phyloP scores from a whole-genome alignment of 371 early-diverging fungal species.

The Mucor velutinosus region DNA sequence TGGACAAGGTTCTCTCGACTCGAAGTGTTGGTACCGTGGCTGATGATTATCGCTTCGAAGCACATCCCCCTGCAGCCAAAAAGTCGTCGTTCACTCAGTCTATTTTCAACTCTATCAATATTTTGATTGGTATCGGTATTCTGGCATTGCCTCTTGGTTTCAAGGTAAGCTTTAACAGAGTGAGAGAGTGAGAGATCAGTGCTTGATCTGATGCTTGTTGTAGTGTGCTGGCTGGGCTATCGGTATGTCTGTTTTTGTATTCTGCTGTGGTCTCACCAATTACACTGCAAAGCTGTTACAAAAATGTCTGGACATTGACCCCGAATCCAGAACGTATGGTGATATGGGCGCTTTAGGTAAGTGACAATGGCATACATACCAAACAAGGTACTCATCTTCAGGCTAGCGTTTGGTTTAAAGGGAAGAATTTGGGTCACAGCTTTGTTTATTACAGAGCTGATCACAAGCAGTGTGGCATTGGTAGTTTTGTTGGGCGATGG shows the following conservation, averaged over 20 bases:
- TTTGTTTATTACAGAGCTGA: slow-evolving; percentile 68
- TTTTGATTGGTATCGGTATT: slow-evolving; percentile 66
- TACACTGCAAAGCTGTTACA: slow-evolving; percentile 69
- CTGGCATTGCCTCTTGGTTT: slow-evolving; percentile 65
- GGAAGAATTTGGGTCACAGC: slow-evolving; percentile 52
- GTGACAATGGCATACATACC: too few relatives aligned
- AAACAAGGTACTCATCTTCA: too few relatives aligned
- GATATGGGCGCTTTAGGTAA: slow-evolving; percentile 60
- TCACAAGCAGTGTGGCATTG: slow-evolving; percentile 56
- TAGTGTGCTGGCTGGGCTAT: slow-evolving; percentile 65
- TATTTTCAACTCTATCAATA: slow-evolving; percentile 64
- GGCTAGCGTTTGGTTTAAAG: slow-evolving; percentile 57
- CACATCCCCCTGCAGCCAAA: slow-evolving; percentile 13
- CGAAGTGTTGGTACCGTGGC: slow-evolving; percentile 40
- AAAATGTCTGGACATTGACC: slow-evolving; percentile 58
- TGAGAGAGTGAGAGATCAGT: too few relatives aligned
- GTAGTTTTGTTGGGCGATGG: slow-evolving; percentile 48
- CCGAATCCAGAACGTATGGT: slow-evolving; percentile 59
- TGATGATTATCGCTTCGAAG: slow-evolving; percentile 28
- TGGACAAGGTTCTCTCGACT: slow-evolving; percentile 35
- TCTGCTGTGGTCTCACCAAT: slow-evolving; percentile 59
- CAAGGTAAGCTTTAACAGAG: slow-evolving; percentile 26
- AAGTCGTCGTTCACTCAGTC: slow-evolving; percentile 50
- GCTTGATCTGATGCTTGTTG: background rate
- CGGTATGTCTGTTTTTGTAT: slow-evolving; percentile 56